Percentiles rank a stretch among this genome's conserved stretches.
phyloP scores from a whole-genome alignment of 805 yeast genomes.

The Spencermartinsiella europaea region DNA sequence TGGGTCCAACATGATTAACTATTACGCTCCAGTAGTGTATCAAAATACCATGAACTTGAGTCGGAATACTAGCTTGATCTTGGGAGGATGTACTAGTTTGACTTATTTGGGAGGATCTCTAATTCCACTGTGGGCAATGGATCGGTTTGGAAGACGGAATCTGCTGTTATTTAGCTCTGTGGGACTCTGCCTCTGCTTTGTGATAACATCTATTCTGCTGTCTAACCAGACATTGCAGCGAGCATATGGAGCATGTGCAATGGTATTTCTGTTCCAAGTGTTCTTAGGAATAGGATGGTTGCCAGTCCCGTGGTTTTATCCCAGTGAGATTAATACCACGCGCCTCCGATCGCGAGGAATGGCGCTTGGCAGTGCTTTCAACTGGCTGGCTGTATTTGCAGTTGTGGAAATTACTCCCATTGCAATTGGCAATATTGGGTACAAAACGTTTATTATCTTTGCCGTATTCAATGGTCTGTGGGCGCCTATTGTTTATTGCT shows the following conservation, averaged over 20 bases:
- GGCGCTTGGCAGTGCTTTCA: slow-evolving; percentile 55
- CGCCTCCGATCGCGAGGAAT: slow-evolving; percentile 65
- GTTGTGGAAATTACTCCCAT: slow-evolving; percentile 28
- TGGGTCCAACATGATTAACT: slow-evolving; percentile 4
- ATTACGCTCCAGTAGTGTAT: slow-evolving; percentile 38
- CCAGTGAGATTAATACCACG: slow-evolving; percentile 58
- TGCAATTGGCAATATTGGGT: slow-evolving; percentile 48
- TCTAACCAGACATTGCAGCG: slow-evolving; percentile 27
- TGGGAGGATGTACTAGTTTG: slow-evolving; percentile 71
- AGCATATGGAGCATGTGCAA: slow-evolving; percentile 35
- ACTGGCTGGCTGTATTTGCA: slow-evolving; percentile 49
- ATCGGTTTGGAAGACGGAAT: slow-evolving; percentile 62
- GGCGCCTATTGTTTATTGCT: slow-evolving; percentile 42
- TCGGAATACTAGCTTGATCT: slow-evolving; percentile 68
- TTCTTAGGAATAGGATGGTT: slow-evolving; percentile 33
- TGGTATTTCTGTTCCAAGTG: slow-evolving; percentile 48
- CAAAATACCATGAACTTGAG: slow-evolving; percentile 78
- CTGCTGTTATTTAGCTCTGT: slow-evolving; percentile 62
- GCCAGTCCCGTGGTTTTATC: slow-evolving; percentile 55
- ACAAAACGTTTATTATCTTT: slow-evolving; percentile 33
- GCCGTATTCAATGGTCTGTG: slow-evolving; percentile 21
- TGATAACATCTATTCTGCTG: slow-evolving; percentile 27
- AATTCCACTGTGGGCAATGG: slow-evolving; percentile 40
- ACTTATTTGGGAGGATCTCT: slow-evolving; percentile 58
- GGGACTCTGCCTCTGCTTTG: slow-evolving; percentile 35